Evolutionary conservation across 129 eudicot species (phyloP), one percentile per base, ranked within the genome.

Genomic region (Pittosporum tobira): DNA sequence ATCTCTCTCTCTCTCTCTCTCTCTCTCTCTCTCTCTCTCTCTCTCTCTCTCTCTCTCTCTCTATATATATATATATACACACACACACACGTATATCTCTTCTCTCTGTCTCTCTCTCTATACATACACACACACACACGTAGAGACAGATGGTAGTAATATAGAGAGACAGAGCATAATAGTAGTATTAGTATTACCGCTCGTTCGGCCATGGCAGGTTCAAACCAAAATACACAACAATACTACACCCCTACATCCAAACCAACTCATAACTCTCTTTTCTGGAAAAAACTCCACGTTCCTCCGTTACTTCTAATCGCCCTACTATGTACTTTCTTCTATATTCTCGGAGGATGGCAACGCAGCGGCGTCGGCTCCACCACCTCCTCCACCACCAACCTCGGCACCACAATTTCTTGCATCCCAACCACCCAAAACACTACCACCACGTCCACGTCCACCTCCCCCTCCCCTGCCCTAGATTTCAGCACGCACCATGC

Each of bases 401-500:
- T 68, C 68, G 57, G 38, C 51, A 18, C 72, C 71, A 61, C 75
- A 50, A 26, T 66, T 48, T 0, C 70, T 44, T 12, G 70, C 73
- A 31, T 68, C 74, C 16, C 75, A 71, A 4, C 59, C 60, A 15
- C 55, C 50, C 5, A 7, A 19, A 48, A 54, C 62, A 21, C 53
- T 43, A 24, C 62, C 59, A 51, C 19, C 57, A 6, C 14, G 67
- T 12, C 67, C 62, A 43, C 50, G 72, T 25, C 69, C 19, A 0
- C 67, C 4, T 9, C 67, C 51, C 6, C 57, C 0, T 14, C 43
- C 5, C 44, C 45, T 31, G 16, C 62, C 37, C 74, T 91, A n/a
- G 98, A 91, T 71, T 91, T 91, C 72, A 18, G 75, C 5, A 21
- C 78, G 49, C 96, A 87, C 77, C 37, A 84, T 52, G 73, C 84